Evolutionary conservation across 176 grass and related monocot genomes (phyloP), one percentile per base, ranked within the genome.

Genomic region (Hyparrhenia diplandra): DNA sequence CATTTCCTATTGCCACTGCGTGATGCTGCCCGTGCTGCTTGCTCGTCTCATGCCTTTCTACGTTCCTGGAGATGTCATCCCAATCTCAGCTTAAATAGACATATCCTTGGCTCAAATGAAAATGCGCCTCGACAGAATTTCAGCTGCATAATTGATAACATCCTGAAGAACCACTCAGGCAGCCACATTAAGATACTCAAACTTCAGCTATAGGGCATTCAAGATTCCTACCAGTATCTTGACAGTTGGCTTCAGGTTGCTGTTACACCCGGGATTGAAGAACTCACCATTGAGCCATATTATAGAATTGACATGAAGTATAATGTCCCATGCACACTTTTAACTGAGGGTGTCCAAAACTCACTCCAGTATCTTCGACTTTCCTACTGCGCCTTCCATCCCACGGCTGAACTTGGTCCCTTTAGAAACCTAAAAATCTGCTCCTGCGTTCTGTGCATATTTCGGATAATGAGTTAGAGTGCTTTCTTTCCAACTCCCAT

Each of bases 11-110:
- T 81, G 49, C 36, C 78, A 27, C 9, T 70, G 23, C 66, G 47
- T 58, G 78, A 70, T 81, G 66, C 78, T 69, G 78, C 65, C 20
- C 46, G 78, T 31, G 78, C 65, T 30, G 78, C 78, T 58, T 80
- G 65, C 24, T 16, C 7, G 11, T 81, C 49, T 8, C 78, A 25
- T 1, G 11, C 35, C 51, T 81, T 81, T 41, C 34, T 10, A 21
- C 5, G 6, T 20, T 70, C 35, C 32, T 81, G 49, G 66, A 69
- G 10, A 28, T 29, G 49, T 37, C 16, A 20, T 59, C 78, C 65
- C 32, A 59, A 57, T 6, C 65, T 81, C 27, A 70, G 5, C 35
- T 41, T 81, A 13, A 80, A 8, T 28, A 17, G 5, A 3, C 3
- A 57, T 21, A 8, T 17, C 8, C 66, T 67, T 21, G 31, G 64